phyloP scores from a whole-genome alignment of 768 basidiomycete genomes.

The Suillus sp. region DNA sequence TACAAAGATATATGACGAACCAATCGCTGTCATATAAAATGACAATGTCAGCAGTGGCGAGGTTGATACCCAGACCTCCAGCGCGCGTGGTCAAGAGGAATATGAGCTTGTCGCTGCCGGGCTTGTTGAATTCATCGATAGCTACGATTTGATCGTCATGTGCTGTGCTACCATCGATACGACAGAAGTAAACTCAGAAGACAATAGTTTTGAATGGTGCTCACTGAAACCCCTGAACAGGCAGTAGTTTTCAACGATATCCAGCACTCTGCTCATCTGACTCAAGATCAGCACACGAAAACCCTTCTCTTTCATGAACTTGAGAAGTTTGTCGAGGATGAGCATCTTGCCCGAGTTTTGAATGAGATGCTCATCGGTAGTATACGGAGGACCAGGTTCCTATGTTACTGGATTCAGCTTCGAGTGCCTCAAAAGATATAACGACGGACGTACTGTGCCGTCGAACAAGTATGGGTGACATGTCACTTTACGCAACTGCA shows the following conservation, averaged over 20 bases:
- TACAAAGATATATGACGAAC: conserved; percentile 40
- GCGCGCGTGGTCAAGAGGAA: conserved; percentile 96
- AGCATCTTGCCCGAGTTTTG: conserved; percentile 97
- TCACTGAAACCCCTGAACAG: conserved; percentile 85
- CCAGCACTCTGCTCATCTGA: conserved; percentile 98
- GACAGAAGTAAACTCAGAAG: conserved; percentile 29
- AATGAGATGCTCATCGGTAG: conserved; percentile 95
- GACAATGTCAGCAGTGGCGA: conserved; percentile 93
- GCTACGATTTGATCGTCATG: conserved; percentile 95
- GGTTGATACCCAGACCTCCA: conserved; percentile 95
- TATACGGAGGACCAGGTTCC: conserved; percentile 98
- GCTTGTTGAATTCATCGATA: conserved; percentile 98
- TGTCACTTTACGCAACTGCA: conserved; percentile 93
- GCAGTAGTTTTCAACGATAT: conserved; percentile 97
- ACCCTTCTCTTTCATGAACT: conserved; percentile 87
- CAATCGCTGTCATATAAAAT: conserved; percentile 97
- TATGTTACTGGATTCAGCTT: conserved; percentile 25
- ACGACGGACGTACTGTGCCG: conserved; percentile 66
- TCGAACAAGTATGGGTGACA: conserved; percentile 93
- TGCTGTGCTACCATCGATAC: conserved; percentile 93
- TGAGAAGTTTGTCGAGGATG: conserved; percentile 91
- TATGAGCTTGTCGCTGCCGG: conserved; percentile 92
- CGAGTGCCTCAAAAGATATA: neutral
- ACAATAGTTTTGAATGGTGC: conserved; percentile 30
- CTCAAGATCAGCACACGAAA: conserved; percentile 96